phyloP scores from a whole-genome alignment of 768 basidiomycete genomes.

The Russula brevipes region DNA sequence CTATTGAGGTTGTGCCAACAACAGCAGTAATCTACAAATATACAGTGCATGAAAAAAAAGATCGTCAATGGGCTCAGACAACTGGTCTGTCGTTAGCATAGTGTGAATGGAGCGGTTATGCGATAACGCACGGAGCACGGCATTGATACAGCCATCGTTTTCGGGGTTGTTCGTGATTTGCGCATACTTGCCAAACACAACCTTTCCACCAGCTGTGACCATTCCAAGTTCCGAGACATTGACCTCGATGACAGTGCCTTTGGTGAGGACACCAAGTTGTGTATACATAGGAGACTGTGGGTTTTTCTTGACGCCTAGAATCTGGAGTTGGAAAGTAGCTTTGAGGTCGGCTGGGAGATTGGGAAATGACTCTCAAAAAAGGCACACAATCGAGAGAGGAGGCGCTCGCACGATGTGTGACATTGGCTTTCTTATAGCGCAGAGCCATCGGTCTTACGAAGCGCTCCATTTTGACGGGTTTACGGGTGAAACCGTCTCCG shows the following conservation, averaged over 20 bases:
- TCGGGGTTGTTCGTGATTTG: constrained; percentile 94
- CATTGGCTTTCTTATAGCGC: constrained; percentile 96
- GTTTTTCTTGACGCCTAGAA: constrained; percentile 98
- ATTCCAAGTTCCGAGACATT: constrained; percentile 98
- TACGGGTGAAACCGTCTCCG: constrained; percentile 94
- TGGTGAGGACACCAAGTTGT: constrained; percentile 93
- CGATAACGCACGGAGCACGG: constrained; percentile 71
- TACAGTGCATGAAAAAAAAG: neutral
- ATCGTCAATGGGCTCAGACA: constrained; percentile 4
- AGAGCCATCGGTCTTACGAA: constrained; percentile 97
- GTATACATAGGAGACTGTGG: constrained; percentile 99
- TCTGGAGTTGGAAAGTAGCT: constrained; percentile 98
- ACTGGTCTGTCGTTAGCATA: constrained; percentile 8
- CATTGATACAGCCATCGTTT: constrained; percentile 95
- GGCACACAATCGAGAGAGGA: neutral
- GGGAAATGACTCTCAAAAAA: neutral
- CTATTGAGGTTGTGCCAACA: too few species aligned
- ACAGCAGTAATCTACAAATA: constrained; percentile 5
- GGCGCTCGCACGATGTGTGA: constrained; percentile 93
- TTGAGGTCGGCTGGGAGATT: constrained; percentile 80
- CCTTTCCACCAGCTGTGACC: constrained; percentile 95
- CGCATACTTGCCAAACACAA: constrained; percentile 89
- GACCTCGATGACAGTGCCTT: constrained; percentile 97
- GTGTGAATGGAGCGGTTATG: neutral
- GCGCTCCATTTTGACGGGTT: constrained; percentile 98